phyloP scores from a whole-genome alignment of 2,329 filamentous ascomycete genomes.

The Teratosphaeria pseudoeucalypti region DNA sequence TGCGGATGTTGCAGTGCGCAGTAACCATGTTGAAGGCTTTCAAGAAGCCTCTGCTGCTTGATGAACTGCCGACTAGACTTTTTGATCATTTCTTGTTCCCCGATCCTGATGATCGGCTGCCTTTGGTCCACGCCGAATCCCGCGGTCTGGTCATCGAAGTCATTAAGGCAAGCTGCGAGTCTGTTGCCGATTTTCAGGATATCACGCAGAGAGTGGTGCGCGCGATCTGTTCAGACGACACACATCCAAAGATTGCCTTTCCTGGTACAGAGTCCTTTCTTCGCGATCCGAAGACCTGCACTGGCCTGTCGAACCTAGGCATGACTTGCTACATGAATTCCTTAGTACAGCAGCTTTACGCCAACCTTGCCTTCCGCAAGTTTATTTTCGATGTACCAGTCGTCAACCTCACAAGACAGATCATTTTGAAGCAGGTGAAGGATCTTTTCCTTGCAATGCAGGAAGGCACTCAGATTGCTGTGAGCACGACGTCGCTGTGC shows the following conservation, averaged over 20 bases:
- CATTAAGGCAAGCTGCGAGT: conserved; percentile 12
- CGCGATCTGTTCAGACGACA: conserved; percentile 3
- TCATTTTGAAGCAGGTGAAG: conserved; percentile 66
- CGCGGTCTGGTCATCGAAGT: conserved; percentile 15
- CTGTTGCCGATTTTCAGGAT: conserved; percentile 7
- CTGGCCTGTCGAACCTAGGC: conserved; percentile 75
- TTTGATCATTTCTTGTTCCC: conserved; percentile 20
- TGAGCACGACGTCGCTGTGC: conserved; percentile 65
- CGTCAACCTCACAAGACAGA: conserved; percentile 50
- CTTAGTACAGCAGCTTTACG: conserved; percentile 85
- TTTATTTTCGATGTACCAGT: conserved; percentile 57
- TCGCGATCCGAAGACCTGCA: conserved; percentile 9
- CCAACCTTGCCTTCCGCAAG: conserved; percentile 78
- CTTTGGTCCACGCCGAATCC: conserved; percentile 11
- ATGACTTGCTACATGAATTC: conserved; percentile 98
- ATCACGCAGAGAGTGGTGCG: conserved; percentile 7
- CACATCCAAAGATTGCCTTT: conserved; percentile 7
- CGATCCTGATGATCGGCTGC: conserved; percentile 1
- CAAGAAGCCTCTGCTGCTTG: conserved; percentile 20
- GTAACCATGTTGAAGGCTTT: conserved; percentile 17
- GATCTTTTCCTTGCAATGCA: conserved; percentile 79
- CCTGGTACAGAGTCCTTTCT: conserved; percentile 35
- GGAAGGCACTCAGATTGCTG: conserved; percentile 60
- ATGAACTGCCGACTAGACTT: conserved; percentile 13
- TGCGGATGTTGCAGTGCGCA: conserved; percentile 30